Evolutionary conservation across 345 rosid genomes (phyloP), one percentile per base, ranked within the genome.

Genomic region (Eucalyptus virginea): DNA sequence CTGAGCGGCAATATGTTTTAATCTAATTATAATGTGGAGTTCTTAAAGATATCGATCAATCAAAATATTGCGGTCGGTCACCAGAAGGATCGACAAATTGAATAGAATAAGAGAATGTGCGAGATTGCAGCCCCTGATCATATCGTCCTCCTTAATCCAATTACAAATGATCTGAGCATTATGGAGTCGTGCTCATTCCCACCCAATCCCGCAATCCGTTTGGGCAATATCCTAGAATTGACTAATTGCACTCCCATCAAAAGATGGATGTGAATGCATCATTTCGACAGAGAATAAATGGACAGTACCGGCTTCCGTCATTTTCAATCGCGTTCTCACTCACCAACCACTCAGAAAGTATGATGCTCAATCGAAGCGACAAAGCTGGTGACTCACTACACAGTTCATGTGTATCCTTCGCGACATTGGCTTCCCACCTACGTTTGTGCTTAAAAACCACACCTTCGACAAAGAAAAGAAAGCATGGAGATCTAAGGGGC

Each of bases 131-230:
- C 24, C 81, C 42, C 0, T 32, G 80, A 32, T 67, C 24, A 16
- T 0, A 67, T 32, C 42, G 0, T 67, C 80, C 80, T 67, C 21
- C 21, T 32, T 17, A n/a, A 67, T 67, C 42, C 42, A 32, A 17
- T 32, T 9, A 67, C 80, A 67, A 32, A 67, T 32, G 80, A 0
- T 67, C 3, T 2, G 42, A 32, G 77, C 40, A n/a, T 65, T 65
- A n/a, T 0, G 6, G 3, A 0, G 37, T 65, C 77, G 0, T 0
- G 3, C 1, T 23, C 6, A 23, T 56, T 56, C 42, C 80, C 12
- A 32, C 24, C 24, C 44, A 2, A 69, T 34, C 13, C 24, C 0
- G 0, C 81, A 13, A 65, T 30, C 18, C 0, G 0, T 65, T 65
- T 1, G 37, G 5, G 72, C 19, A 62, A 13, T 28, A 62, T 62